Evolutionary conservation across 176 grass and related monocot genomes (phyloP).

Genomic region (Juncus effusus): DNA sequence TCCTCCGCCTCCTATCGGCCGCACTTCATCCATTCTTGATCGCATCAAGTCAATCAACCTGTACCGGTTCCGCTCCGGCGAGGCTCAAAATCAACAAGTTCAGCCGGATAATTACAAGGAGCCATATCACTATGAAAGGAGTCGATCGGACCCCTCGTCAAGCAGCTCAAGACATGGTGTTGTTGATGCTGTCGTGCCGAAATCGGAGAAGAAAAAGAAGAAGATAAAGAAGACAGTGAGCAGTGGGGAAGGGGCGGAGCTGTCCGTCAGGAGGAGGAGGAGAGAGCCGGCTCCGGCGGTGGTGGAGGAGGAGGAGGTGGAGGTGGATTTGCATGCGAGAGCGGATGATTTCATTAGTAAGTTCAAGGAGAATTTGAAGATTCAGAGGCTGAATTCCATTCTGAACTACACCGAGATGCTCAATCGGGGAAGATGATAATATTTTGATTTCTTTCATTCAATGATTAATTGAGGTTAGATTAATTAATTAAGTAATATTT

Average conservation of each 20-base stretch:
- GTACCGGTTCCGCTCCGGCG: conserved; percentile 52
- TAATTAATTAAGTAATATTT: too few relatives aligned
- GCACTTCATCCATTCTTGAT: conserved; percentile 54
- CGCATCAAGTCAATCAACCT: conserved; percentile 64
- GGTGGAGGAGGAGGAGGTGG: conserved; percentile 4
- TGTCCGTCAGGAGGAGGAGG: conserved; percentile 25
- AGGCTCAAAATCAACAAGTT: conserved; percentile 15
- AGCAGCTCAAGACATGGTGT: neutral
- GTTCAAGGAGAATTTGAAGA: conserved; percentile 58
- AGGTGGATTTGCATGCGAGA: conserved; percentile 36
- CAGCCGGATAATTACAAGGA: neutral
- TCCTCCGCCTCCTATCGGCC: conserved; percentile 25
- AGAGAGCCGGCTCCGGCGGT: conserved; percentile 9
- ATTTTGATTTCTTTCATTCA: neutral
- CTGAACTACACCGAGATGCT: conserved; percentile 61
- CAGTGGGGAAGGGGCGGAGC: conserved; percentile 19
- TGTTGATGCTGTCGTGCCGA: neutral
- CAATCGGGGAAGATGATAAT: conserved; percentile 29
- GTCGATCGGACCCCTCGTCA: conserved; percentile 35
- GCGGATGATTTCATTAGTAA: conserved; percentile 33
- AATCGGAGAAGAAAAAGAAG: conserved; percentile 17
- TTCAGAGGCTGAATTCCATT: conserved; percentile 84
- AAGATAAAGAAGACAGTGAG: conserved; percentile 4
- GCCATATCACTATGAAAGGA: conserved; percentile 35
- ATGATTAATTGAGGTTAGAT: too few relatives aligned